Conservation (phyloP, 176 grass and related monocot genomes). For the Oryza australiensis region DNA sequence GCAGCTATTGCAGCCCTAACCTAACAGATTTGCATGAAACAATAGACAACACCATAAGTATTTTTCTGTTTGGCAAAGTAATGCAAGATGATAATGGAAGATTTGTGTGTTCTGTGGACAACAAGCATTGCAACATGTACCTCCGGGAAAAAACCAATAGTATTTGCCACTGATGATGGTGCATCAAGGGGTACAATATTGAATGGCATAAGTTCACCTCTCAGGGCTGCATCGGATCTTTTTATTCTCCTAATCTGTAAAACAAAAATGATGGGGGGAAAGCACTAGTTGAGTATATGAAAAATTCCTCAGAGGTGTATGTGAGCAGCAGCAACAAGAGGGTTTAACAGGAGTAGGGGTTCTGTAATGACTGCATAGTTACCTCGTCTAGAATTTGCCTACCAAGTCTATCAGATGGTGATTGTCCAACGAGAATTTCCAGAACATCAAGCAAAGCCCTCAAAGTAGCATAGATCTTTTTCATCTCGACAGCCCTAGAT, state of each 20-base stretch:
- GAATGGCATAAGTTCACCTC: slow-evolving; percentile 80
- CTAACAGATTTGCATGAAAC: slow-evolving; percentile 46
- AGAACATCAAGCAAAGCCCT: slow-evolving; percentile 87
- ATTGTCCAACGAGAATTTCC: slow-evolving; percentile 62
- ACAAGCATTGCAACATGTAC: neutral
- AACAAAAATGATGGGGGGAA: neutral
- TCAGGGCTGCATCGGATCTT: slow-evolving; percentile 71
- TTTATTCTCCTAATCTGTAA: slow-evolving; percentile 78
- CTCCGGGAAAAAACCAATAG: slow-evolving; percentile 83
- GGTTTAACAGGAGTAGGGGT: neutral
- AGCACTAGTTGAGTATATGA: neutral
- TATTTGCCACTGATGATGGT: slow-evolving; percentile 79
- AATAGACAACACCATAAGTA: slow-evolving; percentile 4
- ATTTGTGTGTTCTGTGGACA: neutral
- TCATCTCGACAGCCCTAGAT: slow-evolving; percentile 66
- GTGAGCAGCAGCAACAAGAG: neutral
- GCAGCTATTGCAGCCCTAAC: slow-evolving; percentile 73
- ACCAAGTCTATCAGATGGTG: slow-evolving; percentile 63
- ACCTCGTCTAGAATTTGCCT: slow-evolving; percentile 87
- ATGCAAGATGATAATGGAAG: slow-evolving; percentile 21
- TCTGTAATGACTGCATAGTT: slow-evolving; percentile 11
- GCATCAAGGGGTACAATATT: slow-evolving; percentile 95
- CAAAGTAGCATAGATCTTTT: slow-evolving; percentile 85
- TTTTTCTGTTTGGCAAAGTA: slow-evolving; percentile 25
- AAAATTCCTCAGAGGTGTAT: neutral